Evolutionary conservation across 169 alveolate genomes (phyloP).

Genomic region (Cryptosporidium felis): DNA sequence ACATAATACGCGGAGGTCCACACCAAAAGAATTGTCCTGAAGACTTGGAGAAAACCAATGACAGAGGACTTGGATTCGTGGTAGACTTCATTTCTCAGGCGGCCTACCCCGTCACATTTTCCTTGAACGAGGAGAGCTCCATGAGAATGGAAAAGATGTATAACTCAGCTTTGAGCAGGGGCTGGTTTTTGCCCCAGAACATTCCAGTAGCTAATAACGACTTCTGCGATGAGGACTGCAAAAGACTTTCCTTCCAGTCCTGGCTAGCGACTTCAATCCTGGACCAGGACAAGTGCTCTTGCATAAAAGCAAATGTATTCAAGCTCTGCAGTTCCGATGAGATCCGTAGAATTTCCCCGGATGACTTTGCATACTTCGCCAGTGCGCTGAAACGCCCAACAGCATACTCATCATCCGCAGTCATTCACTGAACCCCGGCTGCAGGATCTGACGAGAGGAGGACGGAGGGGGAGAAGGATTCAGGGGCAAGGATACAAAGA

Average conservation of each 20-base stretch:
- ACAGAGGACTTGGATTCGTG: constrained; percentile 59
- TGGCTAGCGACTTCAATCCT: constrained; percentile 70
- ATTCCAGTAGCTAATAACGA: constrained; percentile 59
- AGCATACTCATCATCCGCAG: constrained; percentile 38
- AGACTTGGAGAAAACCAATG: constrained; percentile 33
- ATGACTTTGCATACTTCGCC: constrained; percentile 69
- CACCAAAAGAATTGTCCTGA: constrained; percentile 67
- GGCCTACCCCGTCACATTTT: constrained; percentile 68
- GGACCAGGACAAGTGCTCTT: constrained; percentile 66
- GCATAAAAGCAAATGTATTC: constrained; percentile 64
- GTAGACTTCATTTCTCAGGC: constrained; percentile 69
- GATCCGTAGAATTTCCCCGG: constrained; percentile 43
- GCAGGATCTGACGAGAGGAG: too few relatives aligned
- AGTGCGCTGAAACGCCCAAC: constrained; percentile 61
- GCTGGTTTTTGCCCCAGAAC: constrained; percentile 62
- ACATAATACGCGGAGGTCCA: constrained; percentile 63
- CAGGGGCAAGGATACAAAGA: too few relatives aligned
- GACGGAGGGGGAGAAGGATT: too few relatives aligned
- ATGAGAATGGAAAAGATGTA: constrained; percentile 70
- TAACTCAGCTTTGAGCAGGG: constrained; percentile 45
- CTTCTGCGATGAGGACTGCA: constrained; percentile 64
- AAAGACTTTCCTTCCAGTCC: constrained; percentile 65
- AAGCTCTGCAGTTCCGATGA: constrained; percentile 61
- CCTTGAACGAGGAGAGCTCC: constrained; percentile 65
- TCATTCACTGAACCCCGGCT: too few relatives aligned